Conservation (phyloP, 345 rosid genomes). For the Aquilaria sinensis region DNA sequence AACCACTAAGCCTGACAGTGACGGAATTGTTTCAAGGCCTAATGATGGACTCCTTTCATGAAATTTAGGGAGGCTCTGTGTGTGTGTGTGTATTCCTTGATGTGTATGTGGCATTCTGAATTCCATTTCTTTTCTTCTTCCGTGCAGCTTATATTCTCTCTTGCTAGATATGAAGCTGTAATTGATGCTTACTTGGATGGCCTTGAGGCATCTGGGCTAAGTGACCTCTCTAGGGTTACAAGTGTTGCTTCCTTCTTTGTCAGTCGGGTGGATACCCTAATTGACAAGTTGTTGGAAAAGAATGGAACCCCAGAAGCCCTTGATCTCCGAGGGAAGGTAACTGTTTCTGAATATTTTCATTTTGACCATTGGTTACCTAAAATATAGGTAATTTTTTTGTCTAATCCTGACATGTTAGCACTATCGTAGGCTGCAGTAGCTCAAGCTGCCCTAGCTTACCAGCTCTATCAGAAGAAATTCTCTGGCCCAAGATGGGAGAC, state of each 20-base stretch:
- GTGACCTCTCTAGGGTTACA: constrained; percentile 89
- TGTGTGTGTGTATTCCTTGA: too few species aligned
- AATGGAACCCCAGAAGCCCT: constrained; percentile 93
- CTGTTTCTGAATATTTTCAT: neutral
- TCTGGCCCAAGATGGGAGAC: constrained; percentile 99
- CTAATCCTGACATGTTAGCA: constrained; percentile 9
- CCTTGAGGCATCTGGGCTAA: constrained; percentile 90
- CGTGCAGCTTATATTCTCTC: constrained; percentile 87
- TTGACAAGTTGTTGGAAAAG: constrained; percentile 94
- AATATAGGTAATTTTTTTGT: constrained; percentile 6
- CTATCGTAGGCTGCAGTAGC: constrained; percentile 84
- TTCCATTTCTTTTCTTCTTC: constrained; percentile 8
- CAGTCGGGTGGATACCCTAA: constrained; percentile 92
- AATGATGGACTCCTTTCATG: neutral
- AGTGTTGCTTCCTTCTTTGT: constrained; percentile 99
- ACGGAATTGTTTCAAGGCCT: too few species aligned
- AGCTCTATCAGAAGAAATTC: constrained; percentile 95
- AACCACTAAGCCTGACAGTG: too few species aligned
- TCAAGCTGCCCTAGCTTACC: constrained; percentile 91
- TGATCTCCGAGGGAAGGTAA: constrained; percentile 95
- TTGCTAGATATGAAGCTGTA: constrained; percentile 87
- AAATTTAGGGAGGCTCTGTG: too few species aligned
- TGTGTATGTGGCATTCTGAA: constrained; percentile 3
- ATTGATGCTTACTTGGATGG: constrained; percentile 99
- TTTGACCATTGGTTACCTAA: neutral